Base-by-base conservation (phyloP, 192 early-diverging fungal species). In the Phycomyces nitens region DNA sequence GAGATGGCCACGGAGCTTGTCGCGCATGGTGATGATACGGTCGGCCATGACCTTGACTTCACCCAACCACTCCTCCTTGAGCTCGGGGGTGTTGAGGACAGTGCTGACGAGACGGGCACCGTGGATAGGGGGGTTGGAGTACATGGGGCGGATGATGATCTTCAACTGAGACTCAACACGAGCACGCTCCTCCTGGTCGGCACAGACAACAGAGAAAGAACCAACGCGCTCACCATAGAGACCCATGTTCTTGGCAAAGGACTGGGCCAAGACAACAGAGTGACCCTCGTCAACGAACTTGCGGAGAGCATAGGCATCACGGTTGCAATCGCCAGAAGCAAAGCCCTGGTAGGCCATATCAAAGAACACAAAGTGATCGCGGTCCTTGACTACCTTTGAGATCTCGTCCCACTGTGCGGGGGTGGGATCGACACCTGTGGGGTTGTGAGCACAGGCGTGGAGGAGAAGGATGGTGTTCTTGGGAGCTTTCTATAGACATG, bases 281-380 rank as follows among this genome's bases (percentile, higher is more conserved):
- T 89, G 84, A 18, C 89, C 93, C 20, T 79, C 79, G 22, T 70
- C 78, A n/a, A 94, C 90, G 79, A 99, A 99, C 70, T 90, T 82
- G 62, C 97, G 93, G 63, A 98, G 74, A 53, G 96, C 95, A 64
- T 89, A 91, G 9, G 97, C 95, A 76, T 99, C 97, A 62, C 82
- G 80, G 78, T 83, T 78, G 44, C 86, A 86, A 75, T 89, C 81
- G 61, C 97, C 97, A 7, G 95, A 96, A 16, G 97, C 97, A 71
- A 99, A 99, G 39, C 97, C 97, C 84, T 98, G 96, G 84, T 99
- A 99, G 22, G 97, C 97, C 92, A 95, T 95, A 75, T 99, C 97
- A 62, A 99, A 99, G 87, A 98, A 99, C 43, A 88, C 78, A 58
- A 95, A 84, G 82, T 96, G 95, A 16, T 85, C 80, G 67, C 82